phyloP scores from a whole-genome alignment of 495 filamentous ascomycete species.

The Talaromyces borbonicus region DNA sequence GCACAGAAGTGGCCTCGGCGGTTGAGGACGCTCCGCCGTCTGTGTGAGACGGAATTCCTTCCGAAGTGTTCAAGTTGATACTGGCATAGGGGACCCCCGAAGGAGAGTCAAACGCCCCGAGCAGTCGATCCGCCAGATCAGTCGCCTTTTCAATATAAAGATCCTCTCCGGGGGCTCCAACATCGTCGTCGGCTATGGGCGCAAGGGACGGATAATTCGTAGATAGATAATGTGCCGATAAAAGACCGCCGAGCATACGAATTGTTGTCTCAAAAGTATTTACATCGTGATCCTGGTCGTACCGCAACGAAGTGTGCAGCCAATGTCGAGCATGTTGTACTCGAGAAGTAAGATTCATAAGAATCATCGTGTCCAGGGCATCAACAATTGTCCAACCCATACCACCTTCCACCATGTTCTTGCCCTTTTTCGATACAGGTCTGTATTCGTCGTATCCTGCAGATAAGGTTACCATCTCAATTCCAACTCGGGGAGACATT shows the following conservation, averaged over 20 bases:
- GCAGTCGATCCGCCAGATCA: constrained; percentile 77
- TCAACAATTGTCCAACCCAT: constrained; percentile 99
- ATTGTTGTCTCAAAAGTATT: constrained; percentile 98
- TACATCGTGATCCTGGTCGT: constrained; percentile 88
- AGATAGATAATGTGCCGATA: constrained; percentile 91
- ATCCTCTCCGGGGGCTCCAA: constrained; percentile 65
- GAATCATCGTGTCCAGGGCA: constrained; percentile 87
- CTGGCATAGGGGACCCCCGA: constrained; percentile 86
- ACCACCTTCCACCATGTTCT: constrained; percentile 62
- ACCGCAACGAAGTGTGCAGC: constrained; percentile 73
- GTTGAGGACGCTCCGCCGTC: constrained; percentile 90
- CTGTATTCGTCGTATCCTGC: constrained; percentile 78
- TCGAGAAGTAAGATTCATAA: constrained; percentile 92
- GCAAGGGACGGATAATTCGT: constrained; percentile 59
- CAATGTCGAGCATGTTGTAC: constrained; percentile 81
- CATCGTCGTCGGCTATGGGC: constrained; percentile 53
- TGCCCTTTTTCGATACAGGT: constrained; percentile 68
- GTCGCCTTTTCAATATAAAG: constrained; percentile 93
- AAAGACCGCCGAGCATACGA: constrained; percentile 88
- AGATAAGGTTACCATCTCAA: constrained; percentile 8
- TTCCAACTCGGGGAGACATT: not conserved
- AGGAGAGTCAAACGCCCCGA: constrained; percentile 76
- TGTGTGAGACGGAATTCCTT: constrained; percentile 66
- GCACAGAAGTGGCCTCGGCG: constrained; percentile 81
- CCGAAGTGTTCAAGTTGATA: constrained; percentile 68